Evolutionary conservation across 2,329 filamentous ascomycete genomes (phyloP).

Genomic region (Penicillium sp.): DNA sequence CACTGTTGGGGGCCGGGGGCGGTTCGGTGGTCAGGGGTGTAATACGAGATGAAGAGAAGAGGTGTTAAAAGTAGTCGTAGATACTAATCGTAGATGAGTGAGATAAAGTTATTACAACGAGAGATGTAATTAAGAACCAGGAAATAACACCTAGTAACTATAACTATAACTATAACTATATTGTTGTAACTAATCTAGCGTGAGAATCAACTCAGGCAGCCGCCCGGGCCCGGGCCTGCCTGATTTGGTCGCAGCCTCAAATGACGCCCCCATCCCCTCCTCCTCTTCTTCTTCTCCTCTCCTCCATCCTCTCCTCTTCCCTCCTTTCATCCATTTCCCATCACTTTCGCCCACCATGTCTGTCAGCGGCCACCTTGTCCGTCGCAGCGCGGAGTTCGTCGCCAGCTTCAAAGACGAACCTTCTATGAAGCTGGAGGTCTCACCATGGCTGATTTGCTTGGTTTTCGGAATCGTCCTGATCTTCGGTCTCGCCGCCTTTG

Average conservation of each 20-base stretch:
- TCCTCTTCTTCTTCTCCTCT: background rate
- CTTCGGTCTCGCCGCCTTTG: background rate
- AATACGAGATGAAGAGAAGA: no score
- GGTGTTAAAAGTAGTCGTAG: no score
- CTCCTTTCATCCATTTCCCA: background rate
- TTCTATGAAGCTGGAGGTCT: slow-evolving; percentile 23
- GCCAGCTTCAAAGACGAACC: slow-evolving; percentile 22
- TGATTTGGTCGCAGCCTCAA: slow-evolving; percentile 2
- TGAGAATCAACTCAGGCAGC: no score
- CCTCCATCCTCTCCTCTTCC: background rate
- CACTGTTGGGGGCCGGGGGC: background rate
- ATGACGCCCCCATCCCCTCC: slow-evolving; percentile 1
- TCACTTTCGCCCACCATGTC: slow-evolving; percentile 28
- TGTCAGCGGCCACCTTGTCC: slow-evolving; percentile 35
- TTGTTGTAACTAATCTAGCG: no score
- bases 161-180: no score
- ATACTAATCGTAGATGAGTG: no score
- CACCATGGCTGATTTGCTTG: background rate
- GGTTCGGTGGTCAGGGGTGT: background rate
- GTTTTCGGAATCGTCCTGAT: background rate
- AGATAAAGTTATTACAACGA: no score
- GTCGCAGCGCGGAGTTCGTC: slow-evolving; percentile 41
- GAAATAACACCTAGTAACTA: no score
- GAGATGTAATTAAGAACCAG: no score
- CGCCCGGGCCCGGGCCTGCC: slow-evolving; percentile 10